Evolutionary conservation across 768 basidiomycete species (phyloP), one percentile per base, ranked within the genome.

Genomic region (Paxillus ammoniavirescens): DNA sequence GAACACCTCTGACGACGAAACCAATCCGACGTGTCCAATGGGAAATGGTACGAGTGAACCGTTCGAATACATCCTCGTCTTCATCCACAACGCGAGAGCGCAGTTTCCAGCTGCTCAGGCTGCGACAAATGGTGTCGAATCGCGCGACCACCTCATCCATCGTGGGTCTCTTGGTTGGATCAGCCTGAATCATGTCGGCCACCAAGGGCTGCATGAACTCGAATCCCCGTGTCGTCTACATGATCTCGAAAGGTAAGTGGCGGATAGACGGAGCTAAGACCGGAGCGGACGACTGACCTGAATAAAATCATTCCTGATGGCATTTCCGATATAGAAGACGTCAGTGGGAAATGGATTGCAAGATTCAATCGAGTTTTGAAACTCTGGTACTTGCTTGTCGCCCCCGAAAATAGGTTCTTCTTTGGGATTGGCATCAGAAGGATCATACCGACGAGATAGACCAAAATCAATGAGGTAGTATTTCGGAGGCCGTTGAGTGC

Each of bases 331-430:
- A 30, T 72, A 73, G 54, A 76, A 80, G 1, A 81, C 62, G 33
- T 81, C 79, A 0, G 71, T 72, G 0, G 71, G 61, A 42, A 80
- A 81, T 0, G 77, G 74, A 54, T 80, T 58, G 9, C 66, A 61
- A 0, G 62, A 67, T 1, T 54, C 35, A 0, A 54, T 31, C 7
- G 50, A 59, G 9, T 61, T 61, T 23, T 68, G 61, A 42, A 70
- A 72, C 46, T 78, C 77, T 0, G 78, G 78, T 0, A 70, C 70
- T 0, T 73, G 62, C 47, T 69, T 71, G 59, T 82, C 79, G 3
- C 72, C 77, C 0, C 77, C 79, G 8, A 57, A 55, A 2, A 75
- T 63, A 0, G 72, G 67, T 4, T 54, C 41, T 30, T 68, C 72
- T 0, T 54, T 55, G 0, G 74, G 72, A 0, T 60, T 43, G 0